phyloP scores from a whole-genome alignment of 441 rosid genomes.

The Aquilaria agallochum region DNA sequence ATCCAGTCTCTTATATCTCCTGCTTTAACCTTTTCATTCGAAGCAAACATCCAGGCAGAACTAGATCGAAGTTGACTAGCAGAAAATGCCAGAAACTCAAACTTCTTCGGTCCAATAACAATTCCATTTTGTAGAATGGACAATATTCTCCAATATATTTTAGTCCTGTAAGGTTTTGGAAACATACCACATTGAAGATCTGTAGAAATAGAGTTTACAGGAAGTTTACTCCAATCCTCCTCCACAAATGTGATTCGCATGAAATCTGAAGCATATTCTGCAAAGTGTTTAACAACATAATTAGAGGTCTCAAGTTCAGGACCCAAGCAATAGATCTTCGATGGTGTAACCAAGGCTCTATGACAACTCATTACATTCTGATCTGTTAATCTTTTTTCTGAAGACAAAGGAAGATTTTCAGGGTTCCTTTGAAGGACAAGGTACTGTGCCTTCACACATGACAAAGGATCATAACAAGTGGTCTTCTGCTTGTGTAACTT shows the following conservation, averaged over 20 bases:
- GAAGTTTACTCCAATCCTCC: conserved; percentile 92
- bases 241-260: conserved; percentile 88
- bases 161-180: conserved; percentile 67
- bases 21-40: conserved; percentile 66
- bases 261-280: conserved; percentile 70
- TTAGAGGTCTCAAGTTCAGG: conserved; percentile 91
- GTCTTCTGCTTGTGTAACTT: conserved; percentile 63
- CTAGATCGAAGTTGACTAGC: conserved; percentile 91
- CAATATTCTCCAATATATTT: conserved; percentile 65
- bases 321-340: conserved; percentile 84
- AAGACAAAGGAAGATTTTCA: conserved; percentile 33
- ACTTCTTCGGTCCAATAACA: conserved; percentile 63
- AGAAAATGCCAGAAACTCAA: conserved; percentile 91
- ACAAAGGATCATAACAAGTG: conserved; percentile 60
- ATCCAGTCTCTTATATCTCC: conserved; percentile 88
- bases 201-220: conserved; percentile 60
- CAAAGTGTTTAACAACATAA: conserved; percentile 78
- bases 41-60: conserved; percentile 99
- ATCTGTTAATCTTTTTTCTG: conserved; percentile 33
- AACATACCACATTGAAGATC: conserved; percentile 58
- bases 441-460: conserved; percentile 44
- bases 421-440: conserved; percentile 32
- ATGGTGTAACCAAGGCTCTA: conserved; percentile 79
- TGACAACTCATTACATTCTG: conserved; percentile 74
- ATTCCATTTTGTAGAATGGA: conserved; percentile 71